Base-by-base conservation (phyloP, 1,284 basidiomycete genomes). In the Sanguinoderma infundibulare region DNA sequence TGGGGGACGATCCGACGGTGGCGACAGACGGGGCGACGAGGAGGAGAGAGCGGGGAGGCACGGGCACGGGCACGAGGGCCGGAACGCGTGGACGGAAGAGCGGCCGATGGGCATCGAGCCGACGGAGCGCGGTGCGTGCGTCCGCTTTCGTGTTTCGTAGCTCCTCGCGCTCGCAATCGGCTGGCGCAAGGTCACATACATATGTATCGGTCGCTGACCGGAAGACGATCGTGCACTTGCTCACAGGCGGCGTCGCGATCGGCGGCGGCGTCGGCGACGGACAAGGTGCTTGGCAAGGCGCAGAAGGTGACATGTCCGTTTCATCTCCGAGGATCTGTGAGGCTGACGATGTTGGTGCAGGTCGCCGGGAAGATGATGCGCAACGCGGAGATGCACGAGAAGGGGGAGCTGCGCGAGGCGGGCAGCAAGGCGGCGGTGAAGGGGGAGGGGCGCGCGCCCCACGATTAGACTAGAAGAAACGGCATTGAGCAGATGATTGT, bases 231-330 rank as follows among this genome's bases (percentile, higher is more conserved):
- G 30, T 28, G 39, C 30, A 28, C 32, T 36, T 30, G 17, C 2
- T 44, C 2, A 28, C 47, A 81, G 79, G 78, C 39, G 79, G 80
- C n/a, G 79, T 82, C 26, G 77, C 82, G 8, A 65, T 81, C 5
- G 79, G 74, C 40, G 81, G 81, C 24, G 69, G 76, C 82, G n/a
- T 75, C 64, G 28, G 34, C 81, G 0, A 70, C 76, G 15, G 85
- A 87, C 70, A 86, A 83, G 70, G 63, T 85, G 17, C 64, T 84
- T 30, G 84, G 85, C 4, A 86, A 86, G 76, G 77, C 79, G 0
- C 78, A 86, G 70, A 82, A 86, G 77, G 85, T 83, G 36, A n/a
- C 5, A 64, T 28, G 12, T 28, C 17, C 5, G 12, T 4, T 8
- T 26, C 10, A 2, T 30, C 34, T 0, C 8, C 22, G 22, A n/a